These are phyloP conservation scores for Penicillium atrosanguineum DNA, from an alignment of 495 filamentous ascomycete genomes.

Conservation along the genomic window DNA sequence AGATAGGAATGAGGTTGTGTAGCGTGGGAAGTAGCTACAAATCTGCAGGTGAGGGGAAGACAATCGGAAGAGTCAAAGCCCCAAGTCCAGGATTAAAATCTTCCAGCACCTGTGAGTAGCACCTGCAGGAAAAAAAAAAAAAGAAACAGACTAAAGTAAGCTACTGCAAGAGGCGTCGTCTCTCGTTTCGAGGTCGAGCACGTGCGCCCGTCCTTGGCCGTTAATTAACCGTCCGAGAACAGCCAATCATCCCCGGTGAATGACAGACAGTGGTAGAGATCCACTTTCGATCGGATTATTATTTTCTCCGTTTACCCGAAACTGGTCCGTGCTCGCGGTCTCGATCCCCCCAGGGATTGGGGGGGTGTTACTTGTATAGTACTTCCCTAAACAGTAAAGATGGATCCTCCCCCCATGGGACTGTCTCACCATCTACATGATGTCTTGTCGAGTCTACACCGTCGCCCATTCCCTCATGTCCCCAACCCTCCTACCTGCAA, in stretches of 20 bases:
- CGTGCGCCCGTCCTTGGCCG: slow-evolving; percentile 3
- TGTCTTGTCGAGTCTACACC: slow-evolving; percentile 50
- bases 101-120: neutral
- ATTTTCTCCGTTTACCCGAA: neutral
- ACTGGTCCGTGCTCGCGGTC: neutral
- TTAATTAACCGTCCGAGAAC: neutral
- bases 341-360: neutral
- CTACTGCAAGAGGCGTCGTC: neutral
- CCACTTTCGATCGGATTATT: neutral
- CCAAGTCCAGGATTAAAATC: neutral
- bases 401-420: neutral
- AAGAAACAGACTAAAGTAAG: neutral
- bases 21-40: neutral
- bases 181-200: slow-evolving; percentile 1
- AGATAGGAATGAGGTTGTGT: slow-evolving; percentile 5
- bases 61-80: neutral
- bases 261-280: too few relatives aligned
- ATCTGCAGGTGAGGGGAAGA: neutral
- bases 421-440: slow-evolving; percentile 35
- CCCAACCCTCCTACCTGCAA: slow-evolving; percentile 59
- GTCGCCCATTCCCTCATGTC: slow-evolving; percentile 59
- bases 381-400: neutral
- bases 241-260: neutral
- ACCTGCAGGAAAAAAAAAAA: neutral
- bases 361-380: neutral